Evolutionary conservation across 2,329 filamentous ascomycete species (phyloP), one percentile per base, ranked within the genome.

Genomic region (Cladosporium sp.): DNA sequence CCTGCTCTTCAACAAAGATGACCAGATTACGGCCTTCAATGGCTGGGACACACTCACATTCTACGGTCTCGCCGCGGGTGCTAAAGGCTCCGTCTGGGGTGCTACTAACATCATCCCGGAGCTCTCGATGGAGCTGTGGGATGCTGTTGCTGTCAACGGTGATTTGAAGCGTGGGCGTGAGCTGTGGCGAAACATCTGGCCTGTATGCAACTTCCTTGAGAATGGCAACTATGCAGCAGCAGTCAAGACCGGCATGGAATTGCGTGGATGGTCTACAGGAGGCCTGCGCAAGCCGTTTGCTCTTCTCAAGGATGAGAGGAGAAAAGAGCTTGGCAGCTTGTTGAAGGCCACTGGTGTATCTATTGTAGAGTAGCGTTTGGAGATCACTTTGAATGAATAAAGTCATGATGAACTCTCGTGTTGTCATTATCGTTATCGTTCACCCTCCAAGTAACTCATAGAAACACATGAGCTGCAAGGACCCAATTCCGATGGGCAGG

Each of bases 11-110:
- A 76, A 76, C 5, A 70, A 77, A 23, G 71, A 73, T 2, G 74
- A 79, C 62, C 70, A 76, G 28, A 80, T 84, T 66, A 84, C 80
- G 1, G 76, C 80, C 0, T 83, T 85, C 70, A 85, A 85, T 64
- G 83, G 83, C 1, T 85, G 82, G 83, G 83, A 85, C 65, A 84
- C 82, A 0, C 73, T 85, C 18, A 85, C 83, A 0, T 85, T 85
- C 70, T 84, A 84, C 67, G 82, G 83, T 11, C 72, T 85, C 11
- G 80, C 79, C 0, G 82, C 82, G 0, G 83, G 83, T 0, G 80
- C 81, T 10, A 81, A 81, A 54, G 83, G 83, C 3, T 80, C 79
- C 3, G 79, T 84, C 0, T 84, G 82, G 82, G 82, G 82, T 0
- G 81, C 82, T 0, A 79, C 82, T 2, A 84, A 85, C 65, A 74